A percentile compares a stretch with the other conserved stretches of the same genome.
Evolutionary conservation across 441 rosid species (phyloP).

Genomic region (Manihot esculenta): DNA sequence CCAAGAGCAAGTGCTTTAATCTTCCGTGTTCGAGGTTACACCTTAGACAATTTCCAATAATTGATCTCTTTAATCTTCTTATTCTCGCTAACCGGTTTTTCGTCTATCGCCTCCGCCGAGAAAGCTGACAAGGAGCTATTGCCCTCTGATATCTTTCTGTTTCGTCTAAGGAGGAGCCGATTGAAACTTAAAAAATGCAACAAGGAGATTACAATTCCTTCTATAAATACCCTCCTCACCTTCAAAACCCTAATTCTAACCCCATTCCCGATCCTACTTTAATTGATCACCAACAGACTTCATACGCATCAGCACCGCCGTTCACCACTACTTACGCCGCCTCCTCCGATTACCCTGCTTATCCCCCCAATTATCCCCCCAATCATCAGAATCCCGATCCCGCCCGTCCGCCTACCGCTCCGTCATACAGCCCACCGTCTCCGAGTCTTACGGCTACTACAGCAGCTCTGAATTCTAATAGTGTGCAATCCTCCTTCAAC

Average conservation of each 20-base stretch:
- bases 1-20: neutral
- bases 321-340: constrained; percentile 46
- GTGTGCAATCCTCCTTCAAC: constrained; percentile 33
- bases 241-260: constrained; percentile 42
- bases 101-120: neutral
- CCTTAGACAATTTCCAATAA: neutral
- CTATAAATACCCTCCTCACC: constrained; percentile 41
- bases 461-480: constrained; percentile 23
- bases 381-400: constrained; percentile 61
- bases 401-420: constrained; percentile 56
- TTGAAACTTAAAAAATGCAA: constrained; percentile 50
- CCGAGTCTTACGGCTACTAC: constrained; percentile 32
- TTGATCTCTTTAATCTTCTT: neutral
- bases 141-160: neutral
- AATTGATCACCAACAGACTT: constrained; percentile 48
- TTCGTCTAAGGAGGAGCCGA: neutral
- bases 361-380: constrained; percentile 50
- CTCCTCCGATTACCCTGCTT: constrained; percentile 52
- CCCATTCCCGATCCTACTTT: constrained; percentile 22
- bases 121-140: neutral
- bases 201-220: constrained; percentile 80
- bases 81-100: neutral
- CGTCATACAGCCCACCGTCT: constrained; percentile 48
- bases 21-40: neutral
- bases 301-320: constrained; percentile 93